Base-by-base conservation (phyloP, 177 flowering plant genomes). In the Tripterygium wilfordii region DNA sequence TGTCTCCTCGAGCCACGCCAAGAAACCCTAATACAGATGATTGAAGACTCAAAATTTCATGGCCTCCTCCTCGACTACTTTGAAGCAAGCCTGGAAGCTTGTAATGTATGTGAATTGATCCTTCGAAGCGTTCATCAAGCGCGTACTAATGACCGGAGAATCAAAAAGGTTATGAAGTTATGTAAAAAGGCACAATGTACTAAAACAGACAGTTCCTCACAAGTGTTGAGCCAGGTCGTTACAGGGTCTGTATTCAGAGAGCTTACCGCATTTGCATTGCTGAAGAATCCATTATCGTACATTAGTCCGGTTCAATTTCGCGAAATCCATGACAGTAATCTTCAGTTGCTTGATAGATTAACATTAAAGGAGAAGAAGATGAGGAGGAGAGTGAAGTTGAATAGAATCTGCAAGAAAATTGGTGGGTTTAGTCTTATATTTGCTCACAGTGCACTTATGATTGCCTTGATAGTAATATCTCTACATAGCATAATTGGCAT, bases 51-150 rank as follows among this genome's bases (percentile, higher is more conserved):
- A 2, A 31, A 71, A 29, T 53, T 74, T 26, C 81, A 75, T 38
- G 50, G 43, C 26, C 77, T 79, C 28, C 62, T 91, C 15, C 15
- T 69, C 0, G 76, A 75, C 10, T 91, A 74, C 75, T 91, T 87
- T 45, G 57, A 73, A 37, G 67, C 65, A 16, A 78, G 81, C 70
- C 44, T 61, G 2, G 81, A 85, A 44, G 89, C 92, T 0, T 73
- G 66, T 57, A 50, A 61, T 28, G 26, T 61, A 2, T 85, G 96
- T 40, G 78, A 71, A 32, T 37, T 56, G 3, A 69, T 91, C 48
- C 84, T 87, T 16, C 54, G 42, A 22, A 28, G 76, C 50, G 53
- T 85, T 54, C 77, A 70, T 31, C 78, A 81, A 65, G 66, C 85
- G 0, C 80, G 83, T 0, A 36, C 59, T 0, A 60, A 75, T 52